A percentile compares a stretch with the other conserved stretches of the same genome.
Conservation (phyloP, 169 alveolate genomes). For the Cystoisospora suis region DNA sequence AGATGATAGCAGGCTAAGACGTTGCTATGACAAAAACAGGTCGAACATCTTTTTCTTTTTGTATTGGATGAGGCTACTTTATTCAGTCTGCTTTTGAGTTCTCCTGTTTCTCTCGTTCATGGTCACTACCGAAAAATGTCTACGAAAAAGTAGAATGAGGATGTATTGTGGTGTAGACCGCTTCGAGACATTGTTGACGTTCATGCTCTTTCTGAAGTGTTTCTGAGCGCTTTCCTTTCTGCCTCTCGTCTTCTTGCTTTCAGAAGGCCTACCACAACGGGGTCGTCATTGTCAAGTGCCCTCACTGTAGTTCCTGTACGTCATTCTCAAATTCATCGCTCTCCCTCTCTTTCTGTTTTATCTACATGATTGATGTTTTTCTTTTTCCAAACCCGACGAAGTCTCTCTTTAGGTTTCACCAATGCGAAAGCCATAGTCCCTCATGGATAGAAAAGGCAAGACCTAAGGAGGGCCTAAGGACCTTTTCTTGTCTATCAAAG, state of each 20-base stretch:
- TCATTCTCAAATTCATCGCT: too few relatives aligned
- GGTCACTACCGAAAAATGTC: neutral
- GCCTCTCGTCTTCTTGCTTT: neutral
- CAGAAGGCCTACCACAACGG: constrained; percentile 33
- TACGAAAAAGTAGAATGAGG: neutral
- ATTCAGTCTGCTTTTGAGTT: neutral
- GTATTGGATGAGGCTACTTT: neutral
- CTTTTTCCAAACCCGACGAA: too few relatives aligned
- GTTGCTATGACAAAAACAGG: too few relatives aligned
- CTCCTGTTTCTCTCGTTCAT: neutral
- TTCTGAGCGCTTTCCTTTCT: neutral
- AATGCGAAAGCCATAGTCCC: too few relatives aligned
- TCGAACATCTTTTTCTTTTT: too few relatives aligned
- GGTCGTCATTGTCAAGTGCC: constrained; percentile 24
- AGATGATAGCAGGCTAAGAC: too few relatives aligned
- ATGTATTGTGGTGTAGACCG: neutral
- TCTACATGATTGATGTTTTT: too few relatives aligned
- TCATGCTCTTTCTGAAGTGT: neutral
- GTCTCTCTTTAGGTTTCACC: too few relatives aligned
- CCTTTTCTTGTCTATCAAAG: too few relatives aligned
- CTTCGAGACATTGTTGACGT: neutral
- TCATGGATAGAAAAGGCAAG: too few relatives aligned
- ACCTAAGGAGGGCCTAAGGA: too few relatives aligned
- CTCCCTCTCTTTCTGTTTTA: too few relatives aligned
- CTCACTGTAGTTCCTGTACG: neutral